A percentile compares a stretch with the other conserved stretches of the same genome.
Evolutionary conservation across 1,284 basidiomycete genomes (phyloP).

Genomic region (Fomitopsis palustris): DNA sequence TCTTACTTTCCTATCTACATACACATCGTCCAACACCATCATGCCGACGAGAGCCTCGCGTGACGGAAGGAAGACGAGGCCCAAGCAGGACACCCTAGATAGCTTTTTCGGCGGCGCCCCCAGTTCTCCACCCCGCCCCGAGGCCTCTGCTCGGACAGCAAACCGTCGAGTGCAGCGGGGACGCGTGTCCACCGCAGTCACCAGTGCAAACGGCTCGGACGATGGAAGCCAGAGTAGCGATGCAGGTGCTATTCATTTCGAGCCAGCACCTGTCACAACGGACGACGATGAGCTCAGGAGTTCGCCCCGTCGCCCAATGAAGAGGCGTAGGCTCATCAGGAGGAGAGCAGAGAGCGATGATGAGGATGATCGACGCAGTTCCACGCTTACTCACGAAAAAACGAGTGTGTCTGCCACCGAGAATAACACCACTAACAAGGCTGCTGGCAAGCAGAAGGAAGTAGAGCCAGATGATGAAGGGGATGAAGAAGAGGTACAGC

Average conservation of each 20-base stretch:
- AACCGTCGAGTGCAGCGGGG: neutral
- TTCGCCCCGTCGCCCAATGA: conserved; percentile 30
- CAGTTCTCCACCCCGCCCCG: conserved; percentile 13
- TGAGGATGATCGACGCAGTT: conserved; percentile 3
- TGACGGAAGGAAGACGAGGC: neutral
- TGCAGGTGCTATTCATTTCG: conserved; percentile 49
- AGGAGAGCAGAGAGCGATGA: conserved; percentile 19
- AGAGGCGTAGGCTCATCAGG: conserved; percentile 24
- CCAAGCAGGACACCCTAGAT: conserved; percentile 31
- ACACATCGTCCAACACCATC: neutral
- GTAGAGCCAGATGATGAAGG: conserved; percentile 17
- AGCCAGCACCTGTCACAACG: conserved; percentile 23
- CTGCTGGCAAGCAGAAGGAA: conserved; percentile 11
- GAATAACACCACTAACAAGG: conserved; percentile 21
- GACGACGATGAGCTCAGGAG: conserved; percentile 31
- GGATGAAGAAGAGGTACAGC: conserved; percentile 22
- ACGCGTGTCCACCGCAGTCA: neutral
- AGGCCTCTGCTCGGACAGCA: neutral
- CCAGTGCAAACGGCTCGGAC: neutral
- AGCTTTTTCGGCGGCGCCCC: conserved; percentile 20
- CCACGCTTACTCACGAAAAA: conserved; percentile 11
- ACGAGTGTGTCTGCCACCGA: conserved; percentile 14
- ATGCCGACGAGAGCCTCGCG: conserved; percentile 6
- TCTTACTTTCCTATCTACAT: neutral
- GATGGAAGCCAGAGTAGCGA: conserved; percentile 36